Conservation (phyloP, 1,284 basidiomycete species). For the Pseudozyma hubeiensis region DNA sequence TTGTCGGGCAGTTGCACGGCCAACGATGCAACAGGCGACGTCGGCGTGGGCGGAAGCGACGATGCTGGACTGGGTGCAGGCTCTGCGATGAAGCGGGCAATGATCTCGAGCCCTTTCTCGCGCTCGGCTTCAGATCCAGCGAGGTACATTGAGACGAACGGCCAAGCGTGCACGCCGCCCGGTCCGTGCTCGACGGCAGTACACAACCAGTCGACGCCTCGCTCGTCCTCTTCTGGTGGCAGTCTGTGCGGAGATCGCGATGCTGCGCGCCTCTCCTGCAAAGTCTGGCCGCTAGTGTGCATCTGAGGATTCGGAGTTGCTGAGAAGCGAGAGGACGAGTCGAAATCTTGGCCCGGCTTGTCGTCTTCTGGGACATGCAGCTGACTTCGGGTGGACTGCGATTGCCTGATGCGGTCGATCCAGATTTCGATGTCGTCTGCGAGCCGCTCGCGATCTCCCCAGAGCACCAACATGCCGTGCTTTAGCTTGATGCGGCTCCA, state of each 20-base stretch:
- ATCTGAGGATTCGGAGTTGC: not conserved
- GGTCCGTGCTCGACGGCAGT: conserved; percentile 60
- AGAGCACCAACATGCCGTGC: conserved; percentile 58
- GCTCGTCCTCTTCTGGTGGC: conserved; percentile 2
- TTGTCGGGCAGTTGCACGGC: conserved; percentile 19
- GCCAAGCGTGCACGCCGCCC: conserved; percentile 67
- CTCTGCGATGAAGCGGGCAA: conserved; percentile 58
- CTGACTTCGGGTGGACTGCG: conserved; percentile 6
- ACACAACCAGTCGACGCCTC: conserved; percentile 45
- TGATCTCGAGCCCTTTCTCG: conserved; percentile 60
- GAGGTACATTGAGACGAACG: conserved; percentile 66
- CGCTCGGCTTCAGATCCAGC: conserved; percentile 59
- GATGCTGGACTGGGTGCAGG: conserved; percentile 21
- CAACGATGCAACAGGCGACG: conserved; percentile 8
- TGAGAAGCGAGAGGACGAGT: conserved; percentile 8
- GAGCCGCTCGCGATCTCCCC: conserved; percentile 63
- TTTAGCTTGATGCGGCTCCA: conserved; percentile 58
- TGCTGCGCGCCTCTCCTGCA: conserved; percentile 42
- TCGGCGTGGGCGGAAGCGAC: conserved; percentile 23
- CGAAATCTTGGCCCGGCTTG: conserved; percentile 35
- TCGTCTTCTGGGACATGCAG: conserved; percentile 13
- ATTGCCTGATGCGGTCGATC: conserved; percentile 44
- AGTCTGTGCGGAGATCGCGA: conserved; percentile 29
- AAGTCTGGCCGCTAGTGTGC: not conserved
- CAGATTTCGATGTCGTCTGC: conserved; percentile 63